Evolutionary conservation across 2,329 filamentous ascomycete genomes (phyloP), one percentile per base, ranked within the genome.

Genomic region (Aureobasidium sp.): DNA sequence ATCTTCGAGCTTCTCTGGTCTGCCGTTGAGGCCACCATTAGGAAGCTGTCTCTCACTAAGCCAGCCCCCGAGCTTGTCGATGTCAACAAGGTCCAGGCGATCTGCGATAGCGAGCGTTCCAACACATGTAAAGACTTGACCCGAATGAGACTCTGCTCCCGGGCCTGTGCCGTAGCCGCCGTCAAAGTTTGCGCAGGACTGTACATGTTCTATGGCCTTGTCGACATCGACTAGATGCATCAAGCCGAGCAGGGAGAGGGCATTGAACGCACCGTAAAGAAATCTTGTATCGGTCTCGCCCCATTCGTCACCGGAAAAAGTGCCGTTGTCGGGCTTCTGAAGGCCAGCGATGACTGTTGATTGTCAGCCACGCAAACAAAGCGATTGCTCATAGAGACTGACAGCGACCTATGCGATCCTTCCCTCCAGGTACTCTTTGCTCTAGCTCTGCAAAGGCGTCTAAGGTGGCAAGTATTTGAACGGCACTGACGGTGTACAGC

Each of bases 241-340:
- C 39, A 92, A 80, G 6, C 84, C 83, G 19, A 99, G 81, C 11
- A 99, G 83, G 0, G 93, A 97, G 17, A 99, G 80, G 0, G 91
- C 90, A 72, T 95, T 96, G 61, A 99, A 80, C 8, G 91, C 91
- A 39, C 88, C 89, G 71, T 96, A 97, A 12, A 99, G 81, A 72
- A 99, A 99, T 27, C 94, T 86, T 0, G 94, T 97, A 75, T 99
- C 94, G 65, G 89, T 87, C 74, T 99, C 94, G 35, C 94, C 94
- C 92, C 92, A 99, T 74, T 96, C 88, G 71, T 99, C 94, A 54
- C 94, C 94, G 60, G 88, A 85, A 74, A 99, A 97, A 0, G 90
- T 94, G 63, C 94, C 94, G 3, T 88, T 90, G 61, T 88, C 79
- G 22, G 78, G 79, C 71, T 96, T 88, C 71, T 99, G 94, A 57